Base-by-base conservation (phyloP, 805 yeast genomes). In the Lipomyces chichibuensis region DNA sequence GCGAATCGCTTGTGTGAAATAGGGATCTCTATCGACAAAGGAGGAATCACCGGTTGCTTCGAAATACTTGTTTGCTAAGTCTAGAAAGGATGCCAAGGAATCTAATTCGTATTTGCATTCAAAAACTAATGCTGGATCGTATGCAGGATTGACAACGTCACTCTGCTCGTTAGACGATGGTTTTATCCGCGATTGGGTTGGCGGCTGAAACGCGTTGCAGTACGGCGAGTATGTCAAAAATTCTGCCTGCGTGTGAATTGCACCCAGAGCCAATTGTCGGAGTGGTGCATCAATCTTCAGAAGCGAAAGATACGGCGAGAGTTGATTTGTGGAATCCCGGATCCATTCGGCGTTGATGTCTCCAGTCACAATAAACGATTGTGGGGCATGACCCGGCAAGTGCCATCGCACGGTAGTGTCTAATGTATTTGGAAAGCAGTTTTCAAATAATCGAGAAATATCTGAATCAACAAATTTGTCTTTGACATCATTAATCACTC, bases 281-380 rank as follows among this genome's bases (percentile, higher is more conserved):
- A 92, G 79, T 1, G 72, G 65, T 0, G 75, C 70, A 73, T 91
- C 95, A 62, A 83, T 74, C 52, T 78, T 78, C 14, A 87, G 78
- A 27, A 91, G 81, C 7, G 86, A 85, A 72, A 88, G 87, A 76
- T 91, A 92, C 1, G 90, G 90, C 3, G 91, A 84, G 59, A 92
- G 78, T 75, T 92, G 97, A 72, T 95, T 81, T 0, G 96, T 91
- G 0, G 96, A 87, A 77, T 92, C 97, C 62, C 97, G 79, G 59
- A 92, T 79, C 97, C 97, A 92, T 77, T 92, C 97, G 1, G 97
- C 97, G 76, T 91, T 92, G 64, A 92, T 92, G 75, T 92, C 97
- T 9, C 97, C 97, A 0, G 97, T 92, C 39, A 91, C 94, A 0
- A 92, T 84, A 77, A 92, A 92, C 0, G 96, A 82, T 69, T 87